Base-by-base conservation (phyloP, 306 rosid genomes). In the Prunus mira region DNA sequence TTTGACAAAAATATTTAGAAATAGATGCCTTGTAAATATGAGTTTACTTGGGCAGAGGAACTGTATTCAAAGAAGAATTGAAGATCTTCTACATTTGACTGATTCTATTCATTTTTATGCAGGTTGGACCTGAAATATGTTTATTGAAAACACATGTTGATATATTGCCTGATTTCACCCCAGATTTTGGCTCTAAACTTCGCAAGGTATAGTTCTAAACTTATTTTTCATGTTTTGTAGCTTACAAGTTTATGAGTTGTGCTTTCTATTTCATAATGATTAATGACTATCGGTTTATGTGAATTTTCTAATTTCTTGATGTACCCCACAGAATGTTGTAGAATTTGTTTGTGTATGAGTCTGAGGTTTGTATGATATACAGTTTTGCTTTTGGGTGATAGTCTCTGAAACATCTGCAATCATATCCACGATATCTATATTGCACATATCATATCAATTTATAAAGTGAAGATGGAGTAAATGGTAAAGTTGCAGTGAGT, bases 81-180 rank as follows among this genome's bases (percentile, higher is more conserved):
- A 52, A 52, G 19, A 14, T 52, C 8, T 1, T 65, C 27, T 0
- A 11, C 49, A 5, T 11, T 67, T 67, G 65, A 67, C 57, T 79
- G 55, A 52, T 57, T 66, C 41, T 45, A 12, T 63, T 58, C 30
- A 7, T 75, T 28, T 46, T 22, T 52, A 65, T 64, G 71, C 87
- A 91, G 96, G 96, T 90, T 79, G 97, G 98, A 46, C 96, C 95
- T 8, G 95, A 94, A 91, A 94, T 94, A 81, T 94, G 98, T 83
- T 65, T 94, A 80, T 79, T 94, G 87, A 94, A 94, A 82, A 91
- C 97, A 57, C 97, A 94, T 75, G 97, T 94, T 81, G 98, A 94
- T 79, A 94, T 91, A 87, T 84, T 89, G 65, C 95, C 98, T 12
- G 97, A 94, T 81, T 94, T 94, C 84, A 91, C 95, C 62, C 87